Conservation (phyloP, 2,329 filamentous ascomycete genomes). For the Verticillium zaregamsianum region DNA sequence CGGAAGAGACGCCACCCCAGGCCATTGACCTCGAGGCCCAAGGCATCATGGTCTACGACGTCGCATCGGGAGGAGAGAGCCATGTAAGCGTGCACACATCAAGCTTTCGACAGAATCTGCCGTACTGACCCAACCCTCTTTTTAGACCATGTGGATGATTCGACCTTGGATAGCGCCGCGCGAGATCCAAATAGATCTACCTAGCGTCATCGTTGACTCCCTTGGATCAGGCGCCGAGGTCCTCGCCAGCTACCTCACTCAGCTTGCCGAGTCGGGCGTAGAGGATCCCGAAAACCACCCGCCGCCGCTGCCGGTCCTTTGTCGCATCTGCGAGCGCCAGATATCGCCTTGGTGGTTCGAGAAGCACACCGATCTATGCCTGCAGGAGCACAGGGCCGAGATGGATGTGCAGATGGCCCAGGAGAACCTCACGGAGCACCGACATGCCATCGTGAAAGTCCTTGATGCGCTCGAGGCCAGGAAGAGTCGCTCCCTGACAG, state of each 20-base stretch:
- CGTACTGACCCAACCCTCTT: background rate
- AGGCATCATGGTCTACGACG: conserved; percentile 97
- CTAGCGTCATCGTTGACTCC: conserved; percentile 83
- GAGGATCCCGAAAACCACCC: conserved; percentile 73
- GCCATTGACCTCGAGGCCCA: conserved; percentile 86
- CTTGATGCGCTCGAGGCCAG: conserved; percentile 86
- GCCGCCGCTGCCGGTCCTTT: conserved; percentile 80
- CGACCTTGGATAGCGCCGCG: conserved; percentile 83
- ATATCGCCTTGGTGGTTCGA: conserved; percentile 99
- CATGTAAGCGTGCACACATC: conserved; percentile 62
- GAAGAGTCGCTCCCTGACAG: conserved; percentile 57
- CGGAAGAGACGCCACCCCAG: conserved; percentile 31
- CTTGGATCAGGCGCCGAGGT: conserved; percentile 93
- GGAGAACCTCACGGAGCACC: conserved; percentile 86
- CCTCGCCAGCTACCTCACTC: conserved; percentile 87
- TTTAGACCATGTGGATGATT: conserved; percentile 98
- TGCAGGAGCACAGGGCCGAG: conserved; percentile 93
- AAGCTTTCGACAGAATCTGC: background rate
- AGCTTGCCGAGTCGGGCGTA: conserved; percentile 76
- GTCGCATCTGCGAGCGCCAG: conserved; percentile 94
- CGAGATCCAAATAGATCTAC: conserved; percentile 94
- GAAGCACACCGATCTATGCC: conserved; percentile 93
- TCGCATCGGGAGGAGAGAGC: conserved; percentile 77
- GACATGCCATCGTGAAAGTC: conserved; percentile 91
- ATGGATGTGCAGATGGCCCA: conserved; percentile 98